Evolutionary conservation across 768 basidiomycete species (phyloP).

Genomic region (Suillus americanus): DNA sequence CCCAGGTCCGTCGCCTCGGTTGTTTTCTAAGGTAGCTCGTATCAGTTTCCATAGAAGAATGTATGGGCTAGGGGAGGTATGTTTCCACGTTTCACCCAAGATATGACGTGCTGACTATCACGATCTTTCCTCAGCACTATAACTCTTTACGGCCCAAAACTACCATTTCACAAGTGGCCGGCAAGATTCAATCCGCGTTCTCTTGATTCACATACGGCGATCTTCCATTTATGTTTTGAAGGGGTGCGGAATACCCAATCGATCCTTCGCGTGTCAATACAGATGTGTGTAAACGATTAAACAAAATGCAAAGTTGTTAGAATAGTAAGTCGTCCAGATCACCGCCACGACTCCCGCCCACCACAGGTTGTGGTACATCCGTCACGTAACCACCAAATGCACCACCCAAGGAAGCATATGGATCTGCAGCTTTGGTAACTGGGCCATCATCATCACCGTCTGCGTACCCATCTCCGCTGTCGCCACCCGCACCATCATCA

Average conservation of each 20-base stretch:
- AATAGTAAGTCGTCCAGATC: constrained; percentile 72
- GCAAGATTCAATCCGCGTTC: constrained; percentile 31
- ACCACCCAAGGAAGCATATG: constrained; percentile 79
- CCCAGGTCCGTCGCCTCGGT: constrained; percentile 40
- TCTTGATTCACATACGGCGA: constrained; percentile 16
- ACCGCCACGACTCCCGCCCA: constrained; percentile 37
- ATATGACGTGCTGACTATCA: constrained; percentile 9
- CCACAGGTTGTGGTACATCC: constrained; percentile 71
- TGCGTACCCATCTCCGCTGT: constrained; percentile 32
- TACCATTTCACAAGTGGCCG: constrained; percentile 26
- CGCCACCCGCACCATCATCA: constrained; percentile 22
- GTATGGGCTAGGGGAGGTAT: constrained; percentile 95
- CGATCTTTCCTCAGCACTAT: constrained; percentile 61
- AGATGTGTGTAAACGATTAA: not conserved
- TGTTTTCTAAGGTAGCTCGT: constrained; percentile 46
- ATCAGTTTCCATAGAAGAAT: constrained; percentile 93
- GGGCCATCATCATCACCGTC: constrained; percentile 41
- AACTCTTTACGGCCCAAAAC: constrained; percentile 74
- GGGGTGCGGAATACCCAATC: constrained; percentile 1
- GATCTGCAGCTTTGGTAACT: constrained; percentile 45
- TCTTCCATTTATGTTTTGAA: not conserved
- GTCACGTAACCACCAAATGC: constrained; percentile 74
- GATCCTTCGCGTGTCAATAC: constrained; percentile 2
- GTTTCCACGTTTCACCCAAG: constrained; percentile 23
- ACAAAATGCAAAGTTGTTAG: constrained; percentile 27